A percentile compares a stretch with the other conserved stretches of the same genome.
phyloP scores from a whole-genome alignment of 306 rosid species.

The Lagenaria siceraria region DNA sequence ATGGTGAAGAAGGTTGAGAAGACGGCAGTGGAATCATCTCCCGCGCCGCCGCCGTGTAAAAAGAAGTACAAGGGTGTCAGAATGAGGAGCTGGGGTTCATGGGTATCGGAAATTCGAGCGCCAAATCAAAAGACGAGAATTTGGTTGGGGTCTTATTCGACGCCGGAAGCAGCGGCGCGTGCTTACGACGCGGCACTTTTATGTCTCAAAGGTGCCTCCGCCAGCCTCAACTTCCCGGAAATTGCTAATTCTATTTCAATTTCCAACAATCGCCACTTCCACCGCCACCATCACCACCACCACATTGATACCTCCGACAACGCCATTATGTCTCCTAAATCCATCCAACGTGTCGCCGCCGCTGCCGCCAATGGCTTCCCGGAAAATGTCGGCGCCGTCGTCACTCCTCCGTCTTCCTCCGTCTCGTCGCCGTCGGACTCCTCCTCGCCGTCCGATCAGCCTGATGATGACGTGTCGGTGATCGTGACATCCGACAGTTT shows the following conservation, averaged over 20 bases:
- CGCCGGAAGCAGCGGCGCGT: slow-evolving; percentile 94
- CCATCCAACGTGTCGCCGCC: slow-evolving; percentile 77
- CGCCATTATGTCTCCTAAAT: slow-evolving; percentile 58
- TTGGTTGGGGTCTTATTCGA: slow-evolving; percentile 93
- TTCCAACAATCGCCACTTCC: background rate
- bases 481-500: slow-evolving; percentile 8
- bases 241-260: background rate
- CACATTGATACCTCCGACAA: slow-evolving; percentile 2
- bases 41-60: slow-evolving; percentile 9
- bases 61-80: slow-evolving; percentile 90
- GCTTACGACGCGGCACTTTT: slow-evolving; percentile 97
- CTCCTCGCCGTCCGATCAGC: slow-evolving; percentile 37
- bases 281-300: background rate
- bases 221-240: slow-evolving; percentile 70
- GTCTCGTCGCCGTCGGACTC: slow-evolving; percentile 26
- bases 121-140: slow-evolving; percentile 94
- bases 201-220: slow-evolving; percentile 80
- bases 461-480: slow-evolving; percentile 39
- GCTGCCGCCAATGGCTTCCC: slow-evolving; percentile 12
- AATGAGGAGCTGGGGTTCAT: slow-evolving; percentile 98
- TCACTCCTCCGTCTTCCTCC: background rate
- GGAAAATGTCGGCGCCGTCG: background rate
- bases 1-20: slow-evolving; percentile 68
- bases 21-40: slow-evolving; percentile 21
- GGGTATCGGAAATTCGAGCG: slow-evolving; percentile 94